phyloP scores from a whole-genome alignment of 352 stramenopile genomes.

The Pythium aquatile region DNA sequence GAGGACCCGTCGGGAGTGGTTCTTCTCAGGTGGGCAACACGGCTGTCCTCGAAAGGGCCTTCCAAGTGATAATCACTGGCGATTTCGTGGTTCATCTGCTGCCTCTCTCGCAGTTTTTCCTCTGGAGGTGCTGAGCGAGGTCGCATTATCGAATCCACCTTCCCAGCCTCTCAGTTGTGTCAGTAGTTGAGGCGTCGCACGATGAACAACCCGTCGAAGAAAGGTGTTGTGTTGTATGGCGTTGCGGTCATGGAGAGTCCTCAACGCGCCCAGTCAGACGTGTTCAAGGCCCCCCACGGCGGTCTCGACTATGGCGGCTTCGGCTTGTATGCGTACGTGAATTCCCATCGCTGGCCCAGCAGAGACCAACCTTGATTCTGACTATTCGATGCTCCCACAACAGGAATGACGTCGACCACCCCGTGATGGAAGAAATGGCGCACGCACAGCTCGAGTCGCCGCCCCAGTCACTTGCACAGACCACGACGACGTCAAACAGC shows the following conservation, averaged over 20 bases:
- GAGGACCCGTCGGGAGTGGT: background rate
- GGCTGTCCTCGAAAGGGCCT: background rate
- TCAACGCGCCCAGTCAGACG: background rate
- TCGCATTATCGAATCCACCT: background rate
- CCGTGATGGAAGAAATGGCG: background rate
- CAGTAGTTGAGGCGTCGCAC: background rate
- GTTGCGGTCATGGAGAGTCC: conserved; percentile 9
- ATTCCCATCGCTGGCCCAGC: background rate
- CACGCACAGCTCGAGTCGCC: conserved; percentile 2
- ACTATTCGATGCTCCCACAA: background rate
- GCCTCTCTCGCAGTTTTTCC: background rate
- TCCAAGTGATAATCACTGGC: background rate
- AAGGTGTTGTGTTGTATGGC: conserved; percentile 1
- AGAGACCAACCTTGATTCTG: background rate
- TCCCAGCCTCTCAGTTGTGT: background rate
- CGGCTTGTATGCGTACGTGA: background rate
- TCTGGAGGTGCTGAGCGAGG: too few relatives aligned
- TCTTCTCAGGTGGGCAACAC: background rate
- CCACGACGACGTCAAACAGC: background rate
- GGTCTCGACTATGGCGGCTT: background rate
- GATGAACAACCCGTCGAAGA: background rate
- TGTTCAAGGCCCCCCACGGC: background rate
- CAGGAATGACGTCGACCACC: background rate
- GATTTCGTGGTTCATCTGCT: background rate
- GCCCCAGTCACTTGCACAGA: background rate